Evolutionary conservation across 2,329 filamentous ascomycete species (phyloP).

Genomic region (Alternaria triticimaculans): DNA sequence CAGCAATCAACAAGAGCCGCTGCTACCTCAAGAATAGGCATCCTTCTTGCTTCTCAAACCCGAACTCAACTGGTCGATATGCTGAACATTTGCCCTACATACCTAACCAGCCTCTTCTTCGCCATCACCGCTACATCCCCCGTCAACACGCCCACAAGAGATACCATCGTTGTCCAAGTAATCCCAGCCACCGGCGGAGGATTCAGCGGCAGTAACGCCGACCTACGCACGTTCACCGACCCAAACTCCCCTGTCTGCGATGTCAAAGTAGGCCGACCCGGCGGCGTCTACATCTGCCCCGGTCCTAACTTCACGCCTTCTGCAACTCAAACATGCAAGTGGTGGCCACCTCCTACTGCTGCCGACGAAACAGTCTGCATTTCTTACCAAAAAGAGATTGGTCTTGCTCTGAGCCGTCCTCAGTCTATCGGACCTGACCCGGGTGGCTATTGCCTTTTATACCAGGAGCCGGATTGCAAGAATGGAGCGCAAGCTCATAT

Average conservation of each 20-base stretch:
- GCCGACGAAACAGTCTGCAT: neutral
- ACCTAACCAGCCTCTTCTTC: neutral
- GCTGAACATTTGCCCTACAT: neutral
- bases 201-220: neutral
- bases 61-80: neutral
- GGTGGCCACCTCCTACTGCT: neutral
- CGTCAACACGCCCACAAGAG: neutral
- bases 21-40: neutral
- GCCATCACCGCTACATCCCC: neutral
- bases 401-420: neutral
- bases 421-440: neutral
- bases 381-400: neutral
- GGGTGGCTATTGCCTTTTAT: neutral
- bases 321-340: neutral
- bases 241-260: neutral
- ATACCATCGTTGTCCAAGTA: neutral
- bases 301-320: neutral
- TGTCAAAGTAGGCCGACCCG: neutral
- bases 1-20: neutral
- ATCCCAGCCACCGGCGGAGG: neutral
- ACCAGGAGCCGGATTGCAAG: neutral
- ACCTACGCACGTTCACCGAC: neutral
- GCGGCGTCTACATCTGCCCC: slow-evolving; percentile 1
- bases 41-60: neutral
- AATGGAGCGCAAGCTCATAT: neutral